Conservation (phyloP, 164 flowering plant genomes). For the Umbilicus rupestris region DNA sequence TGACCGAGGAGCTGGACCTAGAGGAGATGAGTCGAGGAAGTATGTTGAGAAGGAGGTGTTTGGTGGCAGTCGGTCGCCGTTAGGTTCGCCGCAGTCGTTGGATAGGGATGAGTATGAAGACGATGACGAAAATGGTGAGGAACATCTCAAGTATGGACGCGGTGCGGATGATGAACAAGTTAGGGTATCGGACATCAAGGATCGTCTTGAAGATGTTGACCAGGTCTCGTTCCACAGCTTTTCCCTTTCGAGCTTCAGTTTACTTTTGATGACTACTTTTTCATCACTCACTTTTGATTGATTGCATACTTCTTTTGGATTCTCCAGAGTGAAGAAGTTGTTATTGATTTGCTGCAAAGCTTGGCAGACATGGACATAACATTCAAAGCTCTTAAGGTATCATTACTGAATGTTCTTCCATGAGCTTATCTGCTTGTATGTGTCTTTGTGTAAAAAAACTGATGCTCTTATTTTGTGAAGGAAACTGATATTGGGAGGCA, state of each 20-base stretch:
- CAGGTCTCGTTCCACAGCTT: slow-evolving; percentile 60
- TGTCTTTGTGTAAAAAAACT: background rate
- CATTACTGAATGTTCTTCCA: no score
- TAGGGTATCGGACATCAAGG: slow-evolving; percentile 55
- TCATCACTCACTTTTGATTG: slow-evolving; percentile 7
- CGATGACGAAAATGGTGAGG: slow-evolving; percentile 17
- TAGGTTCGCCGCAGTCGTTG: slow-evolving; percentile 29
- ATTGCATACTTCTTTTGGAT: slow-evolving; percentile 5
- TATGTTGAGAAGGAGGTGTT: slow-evolving; percentile 10
- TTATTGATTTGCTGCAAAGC: slow-evolving; percentile 59
- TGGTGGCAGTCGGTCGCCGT: slow-evolving; percentile 3
- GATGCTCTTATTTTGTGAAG: slow-evolving; percentile 23
- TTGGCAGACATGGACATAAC: slow-evolving; percentile 94
- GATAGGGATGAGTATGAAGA: slow-evolving; percentile 15
- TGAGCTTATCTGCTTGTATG: background rate
- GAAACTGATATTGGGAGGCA: slow-evolving; percentile 88
- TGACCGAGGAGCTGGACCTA: background rate
- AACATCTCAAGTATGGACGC: slow-evolving; percentile 34
- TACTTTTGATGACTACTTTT: background rate
- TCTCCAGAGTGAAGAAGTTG: slow-evolving; percentile 52
- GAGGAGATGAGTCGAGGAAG: background rate
- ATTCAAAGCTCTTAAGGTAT: slow-evolving; percentile 77
- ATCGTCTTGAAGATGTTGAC: slow-evolving; percentile 65
- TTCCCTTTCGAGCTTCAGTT: background rate
- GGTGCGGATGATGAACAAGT: slow-evolving; percentile 50